Conservation (phyloP, 768 basidiomycete species). For the Pisolithus albus region DNA sequence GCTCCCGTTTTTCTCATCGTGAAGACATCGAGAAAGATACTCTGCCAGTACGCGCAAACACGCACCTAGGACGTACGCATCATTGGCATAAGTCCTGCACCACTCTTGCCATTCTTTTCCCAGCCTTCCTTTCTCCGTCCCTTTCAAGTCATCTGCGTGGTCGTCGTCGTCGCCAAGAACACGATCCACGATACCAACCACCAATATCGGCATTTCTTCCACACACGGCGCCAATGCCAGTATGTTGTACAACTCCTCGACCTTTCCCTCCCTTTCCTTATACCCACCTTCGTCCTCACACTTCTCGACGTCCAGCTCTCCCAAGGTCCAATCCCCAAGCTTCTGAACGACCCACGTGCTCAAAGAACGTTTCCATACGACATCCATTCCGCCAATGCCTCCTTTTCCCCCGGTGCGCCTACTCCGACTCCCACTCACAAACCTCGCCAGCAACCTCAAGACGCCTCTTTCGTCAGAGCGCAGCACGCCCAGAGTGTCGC, state of each 20-base stretch:
- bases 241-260: conserved; percentile 48
- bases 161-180: conserved; percentile 23
- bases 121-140: not conserved
- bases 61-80: conserved; percentile 53
- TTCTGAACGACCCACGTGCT: conserved; percentile 42
- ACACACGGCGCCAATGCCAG: conserved; percentile 48
- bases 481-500: too few relatives aligned
- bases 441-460: too few relatives aligned
- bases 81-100: conserved; percentile 31
- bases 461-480: too few relatives aligned
- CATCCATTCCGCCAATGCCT: not conserved
- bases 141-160: too few relatives aligned
- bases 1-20: too few relatives aligned
- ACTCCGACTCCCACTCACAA: too few relatives aligned
- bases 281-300: conserved; percentile 2
- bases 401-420: too few relatives aligned
- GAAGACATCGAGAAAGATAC: conserved; percentile 28
- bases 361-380: conserved; percentile 42
- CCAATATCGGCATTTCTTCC: conserved; percentile 34
- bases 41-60: conserved; percentile 45
- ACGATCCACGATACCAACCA: conserved; percentile 40
- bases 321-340: conserved; percentile 36
- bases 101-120: conserved; percentile 26
- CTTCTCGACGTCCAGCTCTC: too few relatives aligned
- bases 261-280: conserved; percentile 24